Base-by-base conservation (phyloP, 2,329 filamentous ascomycete genomes). In the Diaporthe sp. region DNA sequence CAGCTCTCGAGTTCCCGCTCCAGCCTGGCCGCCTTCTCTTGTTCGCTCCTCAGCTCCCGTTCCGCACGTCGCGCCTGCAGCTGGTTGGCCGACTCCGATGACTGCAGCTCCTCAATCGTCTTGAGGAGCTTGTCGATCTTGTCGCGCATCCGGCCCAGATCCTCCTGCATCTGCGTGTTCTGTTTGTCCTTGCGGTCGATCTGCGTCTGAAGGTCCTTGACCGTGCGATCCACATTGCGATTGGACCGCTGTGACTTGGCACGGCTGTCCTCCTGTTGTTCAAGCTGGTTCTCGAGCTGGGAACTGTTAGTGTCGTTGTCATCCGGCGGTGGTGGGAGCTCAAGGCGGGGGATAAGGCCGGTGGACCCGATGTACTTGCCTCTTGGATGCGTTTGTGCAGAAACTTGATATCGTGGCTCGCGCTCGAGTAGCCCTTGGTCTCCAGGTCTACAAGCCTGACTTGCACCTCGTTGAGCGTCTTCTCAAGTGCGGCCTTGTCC, bases 361-460 rank as follows among this genome's bases (percentile, higher is more conserved):
- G 19, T 31, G 15, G n/a, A 34, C 49, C 57, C 25, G 46, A 62
- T 22, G 37, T 70, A 78, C 91, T 89, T 88, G 98, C 96, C 90
- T 98, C 96, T 87, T 98, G 95, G 78, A 99, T 95, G 69, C 96
- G 92, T 81, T 95, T 96, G 85, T 98, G 94, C 81, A 98, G 86
- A 87, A 98, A 98, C 81, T 97, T 94, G 79, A 98, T 95, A 84
- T 98, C 96, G 81, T 98, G 95, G 83, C 96, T 98, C 34, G 94
- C 94, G 78, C 93, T 97, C 28, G 96, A 97, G 85, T 98, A 98
- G 72, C 96, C 95, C 88, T 98, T 98, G 58, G 97, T 98, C 86
- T 99, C 96, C 12, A 98, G 89, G 82, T 98, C 97, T 71, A 99
- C 93, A 74, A 98, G 91, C 81, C 92, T 92, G 72, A 98, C 90